These are phyloP conservation scores for Monosiga brevicollis DNA, from an alignment of 78 protist genomes.

Conservation along the genomic window DNA sequence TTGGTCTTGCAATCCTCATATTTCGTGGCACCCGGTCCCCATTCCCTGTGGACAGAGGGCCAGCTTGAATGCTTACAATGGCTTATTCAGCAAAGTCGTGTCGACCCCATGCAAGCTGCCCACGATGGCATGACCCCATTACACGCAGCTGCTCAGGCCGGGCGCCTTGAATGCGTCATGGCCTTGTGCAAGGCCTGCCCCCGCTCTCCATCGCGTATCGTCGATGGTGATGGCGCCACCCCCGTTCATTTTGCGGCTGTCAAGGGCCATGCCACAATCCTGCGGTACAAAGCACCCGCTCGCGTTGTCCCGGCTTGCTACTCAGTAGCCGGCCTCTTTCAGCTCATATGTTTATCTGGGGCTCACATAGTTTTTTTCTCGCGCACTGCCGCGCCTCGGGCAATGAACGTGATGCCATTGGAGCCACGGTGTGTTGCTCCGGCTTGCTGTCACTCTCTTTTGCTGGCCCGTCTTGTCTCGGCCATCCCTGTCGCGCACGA, in stretches of 20 bases:
- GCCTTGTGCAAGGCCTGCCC: neutral
- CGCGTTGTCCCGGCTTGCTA: no score
- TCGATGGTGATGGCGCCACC: neutral
- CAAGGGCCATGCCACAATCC: neutral
- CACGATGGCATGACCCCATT: neutral
- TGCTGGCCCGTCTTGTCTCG: no score
- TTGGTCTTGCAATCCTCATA: neutral
- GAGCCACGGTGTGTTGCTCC: neutral
- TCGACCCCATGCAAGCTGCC: neutral
- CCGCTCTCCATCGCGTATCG: neutral
- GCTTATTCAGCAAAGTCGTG: neutral
- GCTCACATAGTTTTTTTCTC: no score
- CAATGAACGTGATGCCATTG: neutral
- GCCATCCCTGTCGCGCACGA: no score
- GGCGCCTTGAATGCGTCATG: neutral
- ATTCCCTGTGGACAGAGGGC: neutral
- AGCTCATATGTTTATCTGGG: no score
- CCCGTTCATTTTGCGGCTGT: neutral
- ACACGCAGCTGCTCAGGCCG: neutral
- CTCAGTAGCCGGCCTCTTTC: no score
- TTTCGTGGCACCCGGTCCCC: neutral
- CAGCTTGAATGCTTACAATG: neutral
- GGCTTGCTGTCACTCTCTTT: no score
- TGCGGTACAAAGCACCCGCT: no score
- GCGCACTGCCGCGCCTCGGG: neutral